Evolutionary conservation across 2,329 filamentous ascomycete genomes (phyloP).

Genomic region (Cylindrodendrum hubeiense): DNA sequence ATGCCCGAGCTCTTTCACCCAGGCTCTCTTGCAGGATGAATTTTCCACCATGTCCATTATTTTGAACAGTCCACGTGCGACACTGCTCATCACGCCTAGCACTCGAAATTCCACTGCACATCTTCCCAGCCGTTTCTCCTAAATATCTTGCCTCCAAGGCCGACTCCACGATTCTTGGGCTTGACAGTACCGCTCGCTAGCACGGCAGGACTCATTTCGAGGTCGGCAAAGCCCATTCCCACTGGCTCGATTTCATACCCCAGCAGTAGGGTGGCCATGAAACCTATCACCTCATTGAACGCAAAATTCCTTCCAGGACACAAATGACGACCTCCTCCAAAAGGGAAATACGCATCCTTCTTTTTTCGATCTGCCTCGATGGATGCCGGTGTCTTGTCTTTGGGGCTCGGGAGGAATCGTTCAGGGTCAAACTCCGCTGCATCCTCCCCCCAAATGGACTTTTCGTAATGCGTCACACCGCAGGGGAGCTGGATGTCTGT

Average conservation of each 20-base stretch:
- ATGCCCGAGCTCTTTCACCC: too few species aligned
- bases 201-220: constrained; percentile 30
- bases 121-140: constrained; percentile 32
- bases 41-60: too few species aligned
- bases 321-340: constrained; percentile 49
- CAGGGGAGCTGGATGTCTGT: constrained; percentile 45
- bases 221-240: constrained; percentile 30
- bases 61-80: background rate
- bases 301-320: constrained; percentile 52
- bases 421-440: constrained; percentile 38
- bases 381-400: background rate
- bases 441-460: constrained; percentile 41
- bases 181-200: constrained; percentile 34
- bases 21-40: too few species aligned
- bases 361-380: constrained; percentile 28
- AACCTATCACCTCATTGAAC: constrained; percentile 48
- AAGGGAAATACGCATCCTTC: constrained; percentile 46
- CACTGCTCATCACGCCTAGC: background rate
- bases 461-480: constrained; percentile 38
- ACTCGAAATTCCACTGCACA: constrained; percentile 37
- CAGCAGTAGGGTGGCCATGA: constrained; percentile 45
- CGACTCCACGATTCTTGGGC: constrained; percentile 34
- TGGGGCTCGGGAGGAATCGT: constrained; percentile 33
- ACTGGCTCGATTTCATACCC: constrained; percentile 46
- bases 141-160: constrained; percentile 30